Base-by-base conservation (phyloP, 208 protist species). In the Trypanosoma conorhini region DNA sequence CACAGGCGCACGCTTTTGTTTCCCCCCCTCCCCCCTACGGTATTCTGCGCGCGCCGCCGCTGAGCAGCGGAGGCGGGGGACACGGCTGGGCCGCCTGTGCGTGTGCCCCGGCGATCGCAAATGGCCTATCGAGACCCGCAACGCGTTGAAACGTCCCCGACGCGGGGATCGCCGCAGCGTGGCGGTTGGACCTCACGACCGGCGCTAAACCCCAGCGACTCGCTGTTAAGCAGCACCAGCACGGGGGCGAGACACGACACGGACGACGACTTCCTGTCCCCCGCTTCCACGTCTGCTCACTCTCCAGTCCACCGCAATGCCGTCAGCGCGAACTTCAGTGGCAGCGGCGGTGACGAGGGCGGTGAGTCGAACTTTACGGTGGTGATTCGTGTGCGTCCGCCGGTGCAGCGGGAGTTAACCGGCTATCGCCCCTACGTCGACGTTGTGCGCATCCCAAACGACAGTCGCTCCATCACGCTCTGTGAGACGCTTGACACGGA, bases 381-480 rank as follows among this genome's bases (percentile, higher is more conserved):
- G 35, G 88, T 89, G 15, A 87, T 97, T 54, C 86, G 94, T 31
- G 88, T 97, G 12, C 89, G 94, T 22, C 94, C 94, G 7, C 90
- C 92, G 7, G 68, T 94, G 40, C 83, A 72, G 40, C 80, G 88
- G 17, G 93, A 97, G 74, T 70, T 97, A 54, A 62, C 94, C 22
- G 76, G 82, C 26, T 87, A 80, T 61, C 70, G 78, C 12, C 73
- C 70, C 15, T 94, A 85, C 44, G 76, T 86, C 19, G 82, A 92
- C 26, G 87, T 94, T 31, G 86, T 94, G 28, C 80, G 83, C 62
- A 67, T 93, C 33, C 60, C 70, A 21, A 83, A 85, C 19, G 77
- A 87, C 57, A 42, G 72, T 19, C 74, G 70, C 50, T 71, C 78
- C 57, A 80, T 97, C 60, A 91, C 87, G 15, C 72, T 97, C 17